These are phyloP conservation scores for Lachancea meyersii DNA, from an alignment of 805 yeast genomes.

Conservation along the genomic window DNA sequence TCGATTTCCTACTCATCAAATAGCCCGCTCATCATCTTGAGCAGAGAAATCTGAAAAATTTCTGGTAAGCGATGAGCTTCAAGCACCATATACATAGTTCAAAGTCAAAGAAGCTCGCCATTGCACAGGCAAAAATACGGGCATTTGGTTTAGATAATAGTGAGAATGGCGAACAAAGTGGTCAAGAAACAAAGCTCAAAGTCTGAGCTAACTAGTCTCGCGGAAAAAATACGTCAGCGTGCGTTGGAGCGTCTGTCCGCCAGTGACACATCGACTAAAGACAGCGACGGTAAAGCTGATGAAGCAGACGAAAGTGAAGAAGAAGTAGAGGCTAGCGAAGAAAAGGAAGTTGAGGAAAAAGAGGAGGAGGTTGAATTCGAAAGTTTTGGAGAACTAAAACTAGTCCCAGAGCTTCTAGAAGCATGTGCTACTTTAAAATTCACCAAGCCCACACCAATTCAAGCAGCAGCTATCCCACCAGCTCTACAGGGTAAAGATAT, in stretches of 20 bases:
- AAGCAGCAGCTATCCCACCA: conserved; percentile 82
- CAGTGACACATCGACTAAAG: conserved; percentile 18
- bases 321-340: conserved; percentile 6
- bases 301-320: conserved; percentile 8
- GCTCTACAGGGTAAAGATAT: conserved; percentile 88
- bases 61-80: conserved; percentile 3
- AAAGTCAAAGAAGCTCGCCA: too few species aligned
- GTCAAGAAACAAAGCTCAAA: conserved; percentile 11
- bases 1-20: not conserved
- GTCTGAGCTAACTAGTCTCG: conserved; percentile 40
- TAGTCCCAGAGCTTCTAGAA: conserved; percentile 73
- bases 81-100: too few species aligned
- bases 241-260: conserved; percentile 31
- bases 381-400: conserved; percentile 50
- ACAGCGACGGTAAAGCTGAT: conserved; percentile 13
- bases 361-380: conserved; percentile 25
- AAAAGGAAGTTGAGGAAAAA: conserved; percentile 10
- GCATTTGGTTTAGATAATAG: too few species aligned
- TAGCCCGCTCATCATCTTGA: not conserved
- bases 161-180: conserved; percentile 9
- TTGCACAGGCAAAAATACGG: too few species aligned
- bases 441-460: conserved; percentile 88
- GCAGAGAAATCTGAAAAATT: not conserved
- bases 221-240: conserved; percentile 47
- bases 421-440: conserved; percentile 72